Evolutionary conservation across 257 asterid species (phyloP).

Genomic region (Coffea eugenioides): DNA sequence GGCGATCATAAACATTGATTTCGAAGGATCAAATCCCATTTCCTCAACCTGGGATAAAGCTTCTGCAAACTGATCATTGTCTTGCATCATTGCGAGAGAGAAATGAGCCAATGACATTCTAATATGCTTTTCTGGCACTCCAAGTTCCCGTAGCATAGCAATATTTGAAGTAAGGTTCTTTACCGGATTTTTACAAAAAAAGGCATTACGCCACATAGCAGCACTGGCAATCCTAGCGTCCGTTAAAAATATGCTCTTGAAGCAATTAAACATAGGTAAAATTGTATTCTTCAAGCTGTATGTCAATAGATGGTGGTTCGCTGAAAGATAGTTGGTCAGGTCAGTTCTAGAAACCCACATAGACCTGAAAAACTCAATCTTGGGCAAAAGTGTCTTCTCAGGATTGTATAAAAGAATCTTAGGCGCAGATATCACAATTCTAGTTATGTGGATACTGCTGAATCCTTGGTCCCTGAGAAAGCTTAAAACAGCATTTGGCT

Average conservation of each 20-base stretch:
- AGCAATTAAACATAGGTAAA: slow-evolving; percentile 20
- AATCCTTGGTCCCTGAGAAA: slow-evolving; percentile 26
- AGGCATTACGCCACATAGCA: slow-evolving; percentile 17
- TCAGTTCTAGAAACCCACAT: slow-evolving; percentile 20
- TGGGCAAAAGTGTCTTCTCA: slow-evolving; percentile 26
- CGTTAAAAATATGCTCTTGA: slow-evolving; percentile 16
- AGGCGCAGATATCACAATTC: slow-evolving; percentile 16
- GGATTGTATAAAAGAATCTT: slow-evolving; percentile 12
- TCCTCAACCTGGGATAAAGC: slow-evolving; percentile 9
- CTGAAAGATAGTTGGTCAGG: not conserved
- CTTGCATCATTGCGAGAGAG: not conserved
- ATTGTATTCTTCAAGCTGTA: slow-evolving; percentile 16
- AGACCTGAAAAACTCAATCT: slow-evolving; percentile 18
- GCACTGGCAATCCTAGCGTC: slow-evolving; percentile 13
- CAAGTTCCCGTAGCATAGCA: slow-evolving; percentile 23
- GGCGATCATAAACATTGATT: slow-evolving; percentile 19
- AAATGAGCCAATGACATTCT: not conserved
- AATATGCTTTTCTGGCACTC: slow-evolving; percentile 13
- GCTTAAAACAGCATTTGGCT: slow-evolving; percentile 17
- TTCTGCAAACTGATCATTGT: slow-evolving; percentile 4
- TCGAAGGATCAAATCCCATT: slow-evolving; percentile 27
- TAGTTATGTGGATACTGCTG: slow-evolving; percentile 23
- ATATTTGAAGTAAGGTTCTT: slow-evolving; percentile 21
- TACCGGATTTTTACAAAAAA: slow-evolving; percentile 3
- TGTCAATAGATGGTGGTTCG: slow-evolving; percentile 7